Evolutionary conservation across 257 asterid species (phyloP), one percentile per base, ranked within the genome.

Genomic region (Solanum virginianum): DNA sequence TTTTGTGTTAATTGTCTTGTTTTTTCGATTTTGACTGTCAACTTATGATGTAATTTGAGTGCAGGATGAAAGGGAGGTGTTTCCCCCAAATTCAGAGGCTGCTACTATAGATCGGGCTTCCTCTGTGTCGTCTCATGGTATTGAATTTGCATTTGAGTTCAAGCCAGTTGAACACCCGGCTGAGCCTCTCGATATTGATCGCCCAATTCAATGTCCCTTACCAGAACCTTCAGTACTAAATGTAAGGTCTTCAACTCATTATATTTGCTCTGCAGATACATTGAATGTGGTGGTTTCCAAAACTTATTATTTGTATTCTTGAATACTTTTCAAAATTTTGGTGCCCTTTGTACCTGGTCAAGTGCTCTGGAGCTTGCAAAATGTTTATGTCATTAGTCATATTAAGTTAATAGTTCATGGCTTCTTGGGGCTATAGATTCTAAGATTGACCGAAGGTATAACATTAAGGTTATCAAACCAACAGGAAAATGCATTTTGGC

Each of bases 151-250:
- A 0, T 84, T 88, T 29, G 98, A 92, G 90, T 94, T 94, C 87
- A 96, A 94, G 90, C 98, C 98, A 12, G 89, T 94, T 20, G 96
- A 93, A 41, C 95, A 90, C 89, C 99, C 98, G 1, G 56, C 82
- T 14, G 98, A 94, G 92, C 99, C 97, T 83, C 90, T 89, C 10
- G 92, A 94, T 86, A 90, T 88, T 81, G 99, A 96, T 88, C 91
- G 86, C 75, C 98, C 99, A 45, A 86, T 94, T 86, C 97, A 88
- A 26, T 96, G 98, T 83, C 98, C 99, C 3, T 68, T 92, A 81
- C 98, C 97, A 10, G 99, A 96, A 89, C 99, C 99, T 85, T 96
- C 98, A 20, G 90, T 93, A 75, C 93, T 94, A n/a, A 94, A 92
- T 85, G 99, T 96, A 89, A 92, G 94, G 4, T 51, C 39, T 77